phyloP scores from a whole-genome alignment of 345 rosid species.

The Trapa bicornis region DNA sequence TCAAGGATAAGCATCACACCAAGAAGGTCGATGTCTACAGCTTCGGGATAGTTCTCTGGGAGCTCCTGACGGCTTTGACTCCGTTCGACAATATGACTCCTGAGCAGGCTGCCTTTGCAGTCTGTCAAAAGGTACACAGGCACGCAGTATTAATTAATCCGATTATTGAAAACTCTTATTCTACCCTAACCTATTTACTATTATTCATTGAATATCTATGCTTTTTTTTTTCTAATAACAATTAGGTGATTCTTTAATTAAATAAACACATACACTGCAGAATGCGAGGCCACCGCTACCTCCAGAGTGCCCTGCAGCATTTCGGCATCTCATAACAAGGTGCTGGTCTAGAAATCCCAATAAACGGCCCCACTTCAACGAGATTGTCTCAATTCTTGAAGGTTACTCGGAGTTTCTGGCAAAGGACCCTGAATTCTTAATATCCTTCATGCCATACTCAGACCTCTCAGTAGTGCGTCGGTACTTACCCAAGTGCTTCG shows the following conservation, averaged over 20 bases:
- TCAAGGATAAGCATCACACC: slow-evolving; percentile 55
- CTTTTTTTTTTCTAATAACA: too few relatives aligned
- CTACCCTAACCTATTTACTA: too few relatives aligned
- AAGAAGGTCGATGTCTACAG: slow-evolving; percentile 77
- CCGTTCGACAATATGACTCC: slow-evolving; percentile 75
- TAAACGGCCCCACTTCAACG: slow-evolving; percentile 45
- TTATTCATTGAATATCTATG: too few relatives aligned
- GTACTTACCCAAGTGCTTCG: slow-evolving; percentile 7
- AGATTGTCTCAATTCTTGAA: slow-evolving; percentile 46
- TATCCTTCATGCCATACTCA: slow-evolving; percentile 20
- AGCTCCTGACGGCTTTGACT: slow-evolving; percentile 54
- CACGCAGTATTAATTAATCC: too few relatives aligned
- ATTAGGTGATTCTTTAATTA: too few relatives aligned
- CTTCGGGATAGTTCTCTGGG: slow-evolving; percentile 75
- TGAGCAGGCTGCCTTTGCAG: slow-evolving; percentile 79
- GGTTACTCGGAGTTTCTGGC: slow-evolving; percentile 34
- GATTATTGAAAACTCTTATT: too few relatives aligned
- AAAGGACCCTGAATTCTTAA: slow-evolving; percentile 41
- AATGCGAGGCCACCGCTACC: slow-evolving; percentile 68
- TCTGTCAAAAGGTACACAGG: slow-evolving; percentile 52
- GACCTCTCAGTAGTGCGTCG: slow-evolving; percentile 2
- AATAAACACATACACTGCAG: slow-evolving; percentile 16
- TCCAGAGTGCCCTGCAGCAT: slow-evolving; percentile 38
- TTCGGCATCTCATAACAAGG: slow-evolving; percentile 36
- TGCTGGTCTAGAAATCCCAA: slow-evolving; percentile 65